These are phyloP conservation scores for Neocatenulostroma microsporum DNA, from an alignment of 2,329 filamentous ascomycete genomes.

Conservation along the genomic window DNA sequence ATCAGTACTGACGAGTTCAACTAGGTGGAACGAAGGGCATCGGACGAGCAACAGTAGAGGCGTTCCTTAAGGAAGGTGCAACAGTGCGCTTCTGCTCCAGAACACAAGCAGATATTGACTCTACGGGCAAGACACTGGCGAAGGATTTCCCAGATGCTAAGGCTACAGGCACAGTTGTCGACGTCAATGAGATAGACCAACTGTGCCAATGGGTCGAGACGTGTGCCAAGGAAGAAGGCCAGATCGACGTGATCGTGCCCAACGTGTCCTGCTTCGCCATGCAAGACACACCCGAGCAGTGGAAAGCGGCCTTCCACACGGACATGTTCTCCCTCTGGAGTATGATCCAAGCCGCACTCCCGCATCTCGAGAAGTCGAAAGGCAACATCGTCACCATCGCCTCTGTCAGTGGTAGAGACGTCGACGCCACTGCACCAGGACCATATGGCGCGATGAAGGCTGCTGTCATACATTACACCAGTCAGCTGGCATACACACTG, in stretches of 20 bases:
- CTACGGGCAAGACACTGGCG: slow-evolving; percentile 12
- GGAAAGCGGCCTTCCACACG: slow-evolving; percentile 25
- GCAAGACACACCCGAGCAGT: slow-evolving; percentile 18
- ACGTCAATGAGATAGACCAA: slow-evolving; percentile 17
- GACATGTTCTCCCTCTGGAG: slow-evolving; percentile 30
- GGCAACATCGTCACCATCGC: slow-evolving; percentile 32
- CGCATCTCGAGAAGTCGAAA: slow-evolving; percentile 28
- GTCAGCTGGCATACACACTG: slow-evolving; percentile 28
- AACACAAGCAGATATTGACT: slow-evolving; percentile 16
- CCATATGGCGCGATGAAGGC: slow-evolving; percentile 32
- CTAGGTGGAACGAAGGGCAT: slow-evolving; percentile 30
- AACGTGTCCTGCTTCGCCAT: slow-evolving; percentile 28
- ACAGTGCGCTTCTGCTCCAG: slow-evolving; percentile 28
- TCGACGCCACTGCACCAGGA: slow-evolving; percentile 32
- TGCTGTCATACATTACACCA: slow-evolving; percentile 31
- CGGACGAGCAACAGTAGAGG: slow-evolving; percentile 21
- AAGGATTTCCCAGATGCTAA: slow-evolving; percentile 15
- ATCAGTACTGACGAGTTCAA: too few relatives aligned
- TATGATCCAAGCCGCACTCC: slow-evolving; percentile 27
- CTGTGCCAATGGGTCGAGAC: slow-evolving; percentile 20
- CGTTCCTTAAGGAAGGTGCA: slow-evolving; percentile 25
- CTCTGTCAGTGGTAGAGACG: slow-evolving; percentile 30
- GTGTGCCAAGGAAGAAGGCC: slow-evolving; percentile 15
- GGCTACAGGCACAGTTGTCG: slow-evolving; percentile 20
- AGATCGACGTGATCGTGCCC: slow-evolving; percentile 25